Conservation (phyloP, 1,139 yeast species). For the Eremothecium sinecaudum region DNA sequence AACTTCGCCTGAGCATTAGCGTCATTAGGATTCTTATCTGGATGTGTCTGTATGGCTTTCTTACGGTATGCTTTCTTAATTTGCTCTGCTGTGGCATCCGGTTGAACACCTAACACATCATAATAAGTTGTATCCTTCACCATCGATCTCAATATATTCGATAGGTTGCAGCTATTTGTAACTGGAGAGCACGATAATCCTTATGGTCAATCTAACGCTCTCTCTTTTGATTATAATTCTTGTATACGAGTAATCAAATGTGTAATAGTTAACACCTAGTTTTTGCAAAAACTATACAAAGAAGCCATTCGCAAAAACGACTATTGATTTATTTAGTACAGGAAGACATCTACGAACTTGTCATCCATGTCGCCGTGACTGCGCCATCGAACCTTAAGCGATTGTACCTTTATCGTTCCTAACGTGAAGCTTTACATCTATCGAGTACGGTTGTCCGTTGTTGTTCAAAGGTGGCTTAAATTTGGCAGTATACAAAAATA, state of each 20-base stretch:
- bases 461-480: not conserved
- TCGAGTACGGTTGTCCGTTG: not conserved
- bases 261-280: not conserved
- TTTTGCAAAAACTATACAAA: not conserved
- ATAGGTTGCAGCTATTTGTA: slow-evolving; percentile 2
- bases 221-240: not conserved
- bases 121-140: slow-evolving; percentile 92
- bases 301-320: slow-evolving; percentile 5
- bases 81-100: slow-evolving; percentile 69
- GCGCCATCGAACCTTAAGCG: not conserved
- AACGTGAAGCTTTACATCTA: not conserved
- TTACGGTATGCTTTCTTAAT: slow-evolving; percentile 91
- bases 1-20: slow-evolving; percentile 60
- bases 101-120: slow-evolving; percentile 58
- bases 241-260: not conserved
- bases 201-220: slow-evolving; percentile 2
- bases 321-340: not conserved
- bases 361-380: not conserved
- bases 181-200: slow-evolving; percentile 3
- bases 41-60: slow-evolving; percentile 82
- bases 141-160: slow-evolving; percentile 35
- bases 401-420: not conserved
- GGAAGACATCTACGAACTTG: not conserved
- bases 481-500: not conserved
- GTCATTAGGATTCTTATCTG: slow-evolving; percentile 89